phyloP scores from a whole-genome alignment of 306 rosid species.

The Oxytropis ochrocephala region DNA sequence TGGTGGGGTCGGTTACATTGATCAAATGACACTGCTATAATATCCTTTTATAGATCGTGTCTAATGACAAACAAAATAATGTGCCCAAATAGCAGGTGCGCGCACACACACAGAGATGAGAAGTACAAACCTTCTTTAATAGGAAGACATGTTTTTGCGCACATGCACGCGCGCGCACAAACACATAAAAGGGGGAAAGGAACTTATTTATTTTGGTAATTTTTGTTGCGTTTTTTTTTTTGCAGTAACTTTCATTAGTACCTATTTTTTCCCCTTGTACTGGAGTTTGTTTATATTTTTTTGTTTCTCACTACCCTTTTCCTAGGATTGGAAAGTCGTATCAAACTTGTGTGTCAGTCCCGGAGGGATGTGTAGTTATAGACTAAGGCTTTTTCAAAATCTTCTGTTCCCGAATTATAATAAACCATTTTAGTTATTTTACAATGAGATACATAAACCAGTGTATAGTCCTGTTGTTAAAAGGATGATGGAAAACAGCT shows the following conservation, averaged over 20 bases:
- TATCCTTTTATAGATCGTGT: not conserved
- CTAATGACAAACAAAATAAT: not conserved
- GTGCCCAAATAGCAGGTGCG: not conserved
- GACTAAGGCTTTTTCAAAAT: not conserved
- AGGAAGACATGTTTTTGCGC: not conserved
- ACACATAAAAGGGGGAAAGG: not conserved
- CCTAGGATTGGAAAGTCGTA: not conserved
- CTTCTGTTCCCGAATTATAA: not conserved
- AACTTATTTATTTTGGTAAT: not conserved
- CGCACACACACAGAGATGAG: not conserved
- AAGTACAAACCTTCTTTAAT: not conserved
- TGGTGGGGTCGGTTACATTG: not conserved
- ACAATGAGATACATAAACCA: not conserved
- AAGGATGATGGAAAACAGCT: not conserved
- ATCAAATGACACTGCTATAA: not conserved
- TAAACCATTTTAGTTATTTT: not conserved
- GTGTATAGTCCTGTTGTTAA: not conserved
- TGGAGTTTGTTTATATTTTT: not conserved
- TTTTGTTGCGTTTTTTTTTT: not conserved
- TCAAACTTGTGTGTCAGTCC: not conserved
- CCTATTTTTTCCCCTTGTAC: not conserved
- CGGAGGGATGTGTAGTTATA: not conserved
- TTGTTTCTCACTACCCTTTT: not conserved
- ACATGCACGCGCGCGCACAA: not conserved
- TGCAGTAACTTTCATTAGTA: not conserved